Base-by-base conservation (phyloP, 108 stramenopile genomes). In the Poteriospumella lacustris region DNA sequence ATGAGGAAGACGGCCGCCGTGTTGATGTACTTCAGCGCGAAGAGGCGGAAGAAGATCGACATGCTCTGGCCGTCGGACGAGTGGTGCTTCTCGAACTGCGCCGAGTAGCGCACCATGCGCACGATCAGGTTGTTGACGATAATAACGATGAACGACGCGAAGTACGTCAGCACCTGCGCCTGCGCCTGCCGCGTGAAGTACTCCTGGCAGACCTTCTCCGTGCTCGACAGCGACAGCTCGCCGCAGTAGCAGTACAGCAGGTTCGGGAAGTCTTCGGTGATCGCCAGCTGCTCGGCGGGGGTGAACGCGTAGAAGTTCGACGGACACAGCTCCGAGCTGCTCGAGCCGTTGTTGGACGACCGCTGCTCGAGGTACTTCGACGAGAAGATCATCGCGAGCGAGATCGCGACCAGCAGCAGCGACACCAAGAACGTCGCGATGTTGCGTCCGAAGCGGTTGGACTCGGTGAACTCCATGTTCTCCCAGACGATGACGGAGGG, bases 1-100 rank as follows among this genome's bases (percentile, higher is more conserved):
- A 87, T 34, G 2, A 87, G 52, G 31, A 85, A 76, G 0, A 85
- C 38, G 41, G 68, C 59, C 40, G 72, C 85, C 1, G 85, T 82
- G 68, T 86, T 87, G 39, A 87, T 78, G 58, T 84, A 85, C 60
- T 83, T 83, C 59, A 89, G 85, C 9, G 86, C 39, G 73, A 89
- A 89, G 31, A 85, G 79, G 59, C 89, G 83, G 5, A 80, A 77
- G 75, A 89, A 82, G 52, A 88, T 88, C 34, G 80, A 81, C 40
- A 58, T 68, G 28, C 87, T 85, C 86, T 85, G 83, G 58, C 69
- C 62, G 58, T 89, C 87, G 33, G 86, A 75, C 59, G 85, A 82
- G 42, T 83, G 85, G 62, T 89, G 89, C 59, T 80, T 79, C 52
- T 87, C 87, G 43, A 76, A 80, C 29, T 3, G 36, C 38, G 40